Percentiles rank a stretch among this genome's conserved stretches.
phyloP scores from a whole-genome alignment of 2,329 filamentous ascomycete genomes.

The Blastomyces percursus region DNA sequence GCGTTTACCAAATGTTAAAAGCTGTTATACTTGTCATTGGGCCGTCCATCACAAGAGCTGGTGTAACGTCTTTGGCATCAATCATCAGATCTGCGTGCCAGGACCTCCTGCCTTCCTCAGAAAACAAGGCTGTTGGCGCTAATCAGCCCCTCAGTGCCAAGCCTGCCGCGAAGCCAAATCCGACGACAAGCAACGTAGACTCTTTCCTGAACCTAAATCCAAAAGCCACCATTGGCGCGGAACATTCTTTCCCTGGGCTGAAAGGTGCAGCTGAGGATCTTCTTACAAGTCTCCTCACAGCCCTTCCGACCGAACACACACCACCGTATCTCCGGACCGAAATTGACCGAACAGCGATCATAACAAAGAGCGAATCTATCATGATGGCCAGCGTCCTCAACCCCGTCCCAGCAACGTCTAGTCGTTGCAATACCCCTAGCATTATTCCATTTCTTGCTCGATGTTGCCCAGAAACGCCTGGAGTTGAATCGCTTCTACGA shows the following conservation, averaged over 20 bases:
- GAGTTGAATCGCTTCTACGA: constrained; percentile 58
- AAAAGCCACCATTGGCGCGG: constrained; percentile 10
- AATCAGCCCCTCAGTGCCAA: constrained; percentile 22
- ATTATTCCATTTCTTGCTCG: constrained; percentile 69
- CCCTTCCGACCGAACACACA: constrained; percentile 55
- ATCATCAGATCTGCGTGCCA: constrained; percentile 60
- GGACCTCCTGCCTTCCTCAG: constrained; percentile 51
- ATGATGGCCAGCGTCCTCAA: constrained; percentile 77
- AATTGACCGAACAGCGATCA: constrained; percentile 69
- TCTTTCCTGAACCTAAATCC: constrained; percentile 50
- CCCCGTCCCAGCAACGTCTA: constrained; percentile 54
- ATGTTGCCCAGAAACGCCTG: constrained; percentile 50
- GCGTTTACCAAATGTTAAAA: constrained; percentile 50
- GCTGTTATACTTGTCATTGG: constrained; percentile 53
- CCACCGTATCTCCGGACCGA: constrained; percentile 61
- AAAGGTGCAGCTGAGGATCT: constrained; percentile 49
- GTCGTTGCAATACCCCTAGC: constrained; percentile 54
- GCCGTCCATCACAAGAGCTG: constrained; percentile 53
- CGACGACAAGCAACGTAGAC: constrained; percentile 52
- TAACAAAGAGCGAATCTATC: constrained; percentile 56
- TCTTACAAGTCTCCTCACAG: constrained; percentile 51
- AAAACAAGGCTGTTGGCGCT: constrained; percentile 21
- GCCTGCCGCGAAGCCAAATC: constrained; percentile 32
- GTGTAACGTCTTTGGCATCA: constrained; percentile 50
- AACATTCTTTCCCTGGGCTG: constrained; percentile 33